Conservation (phyloP, 23 red algal species). For the Gracilaria domingensis region DNA sequence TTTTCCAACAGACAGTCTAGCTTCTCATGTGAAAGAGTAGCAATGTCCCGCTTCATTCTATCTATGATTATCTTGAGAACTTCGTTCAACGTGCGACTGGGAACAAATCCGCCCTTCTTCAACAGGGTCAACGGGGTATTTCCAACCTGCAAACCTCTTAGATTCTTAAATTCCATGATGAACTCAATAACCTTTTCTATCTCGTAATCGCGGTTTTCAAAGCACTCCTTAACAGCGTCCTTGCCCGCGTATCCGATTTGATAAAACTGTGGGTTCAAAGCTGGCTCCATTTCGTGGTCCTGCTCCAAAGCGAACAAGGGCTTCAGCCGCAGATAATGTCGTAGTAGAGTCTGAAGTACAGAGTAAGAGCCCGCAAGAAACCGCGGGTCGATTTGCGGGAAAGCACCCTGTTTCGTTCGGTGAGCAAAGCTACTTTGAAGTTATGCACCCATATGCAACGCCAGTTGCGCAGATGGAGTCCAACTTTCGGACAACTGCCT, state of each 20-base stretch:
- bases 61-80: constrained; percentile 41
- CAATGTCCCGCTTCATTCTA: constrained; percentile 51
- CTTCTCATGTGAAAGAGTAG: constrained; percentile 35
- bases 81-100: constrained; percentile 12
- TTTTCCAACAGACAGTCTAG: constrained; percentile 54
- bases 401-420: neutral
- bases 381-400: neutral
- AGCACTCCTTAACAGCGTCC: constrained; percentile 57
- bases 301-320: neutral
- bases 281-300: constrained; percentile 8
- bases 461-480: no score
- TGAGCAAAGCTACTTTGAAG: no score
- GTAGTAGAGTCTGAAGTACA: neutral
- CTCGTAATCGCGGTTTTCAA: constrained; percentile 31
- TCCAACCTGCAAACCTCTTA: constrained; percentile 18
- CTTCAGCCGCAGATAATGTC: neutral
- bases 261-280: constrained; percentile 17
- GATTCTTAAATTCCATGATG: constrained; percentile 48
- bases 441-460: no score
- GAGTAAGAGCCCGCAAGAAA: no score
- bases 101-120: constrained; percentile 34
- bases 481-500: no score
- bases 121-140: constrained; percentile 21
- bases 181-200: constrained; percentile 22
- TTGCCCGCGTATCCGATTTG: constrained; percentile 65